Base-by-base conservation (phyloP, 352 stramenopile species). In the Pythium dissimile region DNA sequence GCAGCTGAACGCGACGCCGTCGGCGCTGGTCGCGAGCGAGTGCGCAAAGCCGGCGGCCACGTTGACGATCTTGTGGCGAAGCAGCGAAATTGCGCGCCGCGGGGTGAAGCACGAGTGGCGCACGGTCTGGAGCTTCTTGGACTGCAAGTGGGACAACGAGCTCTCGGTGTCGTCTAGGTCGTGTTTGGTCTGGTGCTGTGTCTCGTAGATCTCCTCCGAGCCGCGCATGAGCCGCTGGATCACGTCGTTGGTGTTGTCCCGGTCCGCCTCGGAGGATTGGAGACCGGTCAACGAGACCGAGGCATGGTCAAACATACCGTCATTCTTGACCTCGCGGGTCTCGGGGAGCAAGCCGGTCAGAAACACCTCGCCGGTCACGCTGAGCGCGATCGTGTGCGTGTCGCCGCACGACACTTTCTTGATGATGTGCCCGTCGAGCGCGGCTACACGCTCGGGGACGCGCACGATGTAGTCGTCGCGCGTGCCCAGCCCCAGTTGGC, bases 291-390 rank as follows among this genome's bases (percentile, higher is more conserved):
- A 59, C 41, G 77, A 84, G 37, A 89, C 73, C 21, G 73, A 72
- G 31, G 69, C 73, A 28, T 72, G 71, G 52, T 90, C 76, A 32
- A 75, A 80, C 24, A 70, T 69, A 51, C 69, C 75, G 46, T 73
- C 66, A 44, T 77, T 69, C 46, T 59, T 70, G 13, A 77, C 56
- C 32, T 82, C 69, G 28, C 65, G 60, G n/a, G 57, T 73, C 52
- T 89, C 75, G 1, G 82, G 83, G 0, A 93, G 47, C 21, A 93
- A 62, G 0, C 83, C 83, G 78, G 75, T 91, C 77, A 89, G 84
- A 51, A 89, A 89, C 12, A 93, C 75, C 31, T 88, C 70, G 15
- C 80, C 80, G 1, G 68, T 66, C 32, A 73, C 57, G 4, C 64
- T 79, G 44, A 87, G 63, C 16, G 79, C 79, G 53, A 93, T 58